Base-by-base conservation (phyloP, 2,329 filamentous ascomycete genomes). In the Botryotinia calthae region DNA sequence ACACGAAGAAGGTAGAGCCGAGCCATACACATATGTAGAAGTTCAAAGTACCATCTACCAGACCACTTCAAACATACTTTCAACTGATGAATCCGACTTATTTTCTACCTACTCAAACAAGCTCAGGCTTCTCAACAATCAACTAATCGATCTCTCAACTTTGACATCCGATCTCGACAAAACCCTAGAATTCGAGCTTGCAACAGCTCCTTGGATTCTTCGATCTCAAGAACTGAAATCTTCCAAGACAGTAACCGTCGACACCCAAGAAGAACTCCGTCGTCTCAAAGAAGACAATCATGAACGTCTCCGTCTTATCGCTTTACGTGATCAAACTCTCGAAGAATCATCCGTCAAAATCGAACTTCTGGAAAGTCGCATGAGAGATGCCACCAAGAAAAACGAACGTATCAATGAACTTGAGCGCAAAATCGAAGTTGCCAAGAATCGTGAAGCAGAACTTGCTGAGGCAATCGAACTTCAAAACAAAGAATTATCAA, bases 321-420 rank as follows among this genome's bases (percentile, higher is more conserved):
- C 91, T 1, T 87, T 91, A 75, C 90, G 91, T 75, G 93, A 97
- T 76, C 93, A 95, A 80, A 90, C 91, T 51, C 88, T 97, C 70
- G 94, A 97, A 81, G 95, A 97, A 73, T 88, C 93, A 37, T 88
- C 91, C n/a, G 91, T 98, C 77, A 95, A 96, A 82, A 97, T 98
- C 77, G 95, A 98, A 82, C 93, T 96, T 58, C 89, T 98, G 54
- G 93, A 97, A 81, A 93, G 93, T 12, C 88, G 93, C 73, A 95
- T 96, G 90, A 90, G 91, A 73, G 94, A 97, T 79, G 93, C 93
- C 9, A 89, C 90, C 76, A 90, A 92, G 80, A 95, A 95, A 82
- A 89, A 92, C 22, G 88, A 90, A 68, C 87, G 87, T 70, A 92
- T 94, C 76, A 84, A 85, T 31, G 88, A 89, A 71, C 85, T 94